These are phyloP conservation scores for Phytophthora uliginosa DNA, from an alignment of 352 stramenopile species.

Conservation along the genomic window DNA sequence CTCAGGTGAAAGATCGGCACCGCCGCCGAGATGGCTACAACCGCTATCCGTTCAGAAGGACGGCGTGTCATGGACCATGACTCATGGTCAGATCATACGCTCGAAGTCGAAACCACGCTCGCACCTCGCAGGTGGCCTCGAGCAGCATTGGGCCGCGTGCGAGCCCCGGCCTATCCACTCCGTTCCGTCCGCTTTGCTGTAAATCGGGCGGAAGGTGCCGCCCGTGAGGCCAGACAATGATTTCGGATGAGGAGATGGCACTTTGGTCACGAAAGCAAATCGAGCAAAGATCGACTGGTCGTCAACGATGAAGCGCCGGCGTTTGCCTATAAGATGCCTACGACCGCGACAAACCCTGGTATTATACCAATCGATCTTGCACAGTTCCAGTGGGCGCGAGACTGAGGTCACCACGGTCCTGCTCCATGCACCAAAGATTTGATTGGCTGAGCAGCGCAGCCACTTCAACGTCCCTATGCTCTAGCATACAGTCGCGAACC, in stretches of 20 bases:
- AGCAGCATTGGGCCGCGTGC: not conserved
- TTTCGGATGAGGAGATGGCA: constrained; percentile 19
- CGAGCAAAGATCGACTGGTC: not conserved
- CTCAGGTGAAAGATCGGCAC: constrained; percentile 20
- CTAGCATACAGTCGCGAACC: constrained; percentile 2
- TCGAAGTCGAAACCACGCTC: not conserved
- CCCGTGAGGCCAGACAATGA: constrained; percentile 34
- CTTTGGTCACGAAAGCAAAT: constrained; percentile 10
- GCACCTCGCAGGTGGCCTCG: constrained; percentile 1
- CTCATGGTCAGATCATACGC: constrained; percentile 10
- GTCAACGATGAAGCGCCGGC: not conserved
- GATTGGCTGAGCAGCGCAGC: constrained; percentile 12
- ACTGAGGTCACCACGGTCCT: not conserved
- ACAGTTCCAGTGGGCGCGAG: not conserved
- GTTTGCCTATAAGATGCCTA: not conserved
- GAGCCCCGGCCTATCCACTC: constrained; percentile 22
- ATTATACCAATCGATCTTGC: not conserved
- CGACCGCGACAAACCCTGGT: not conserved
- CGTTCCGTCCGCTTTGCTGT: constrained; percentile 21
- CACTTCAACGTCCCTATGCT: constrained; percentile 27
- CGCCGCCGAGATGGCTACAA: constrained; percentile 7
- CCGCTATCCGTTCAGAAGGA: constrained; percentile 25
- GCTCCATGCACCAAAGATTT: constrained; percentile 15
- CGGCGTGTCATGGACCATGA: constrained; percentile 1
- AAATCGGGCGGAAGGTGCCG: constrained; percentile 16